phyloP scores from a whole-genome alignment of 768 basidiomycete species.

The Chalciporus sphaerocephalus region DNA sequence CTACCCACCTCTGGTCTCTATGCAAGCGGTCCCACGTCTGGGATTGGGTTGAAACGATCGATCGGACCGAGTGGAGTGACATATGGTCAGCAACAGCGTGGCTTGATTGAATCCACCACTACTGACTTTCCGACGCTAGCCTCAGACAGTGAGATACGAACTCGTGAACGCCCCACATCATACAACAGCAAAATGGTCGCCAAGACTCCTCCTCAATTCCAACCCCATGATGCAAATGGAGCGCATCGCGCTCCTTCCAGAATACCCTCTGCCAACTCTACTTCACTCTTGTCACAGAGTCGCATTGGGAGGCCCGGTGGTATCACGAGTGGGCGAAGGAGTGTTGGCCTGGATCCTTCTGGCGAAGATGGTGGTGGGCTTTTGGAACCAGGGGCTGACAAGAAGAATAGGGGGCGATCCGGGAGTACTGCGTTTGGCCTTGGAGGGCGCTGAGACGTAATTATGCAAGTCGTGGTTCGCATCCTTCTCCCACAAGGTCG shows the following conservation, averaged over 20 bases:
- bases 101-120: conserved; percentile 53
- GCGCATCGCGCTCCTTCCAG: conserved; percentile 45
- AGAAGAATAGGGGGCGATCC: conserved; percentile 24
- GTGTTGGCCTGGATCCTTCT: conserved; percentile 31
- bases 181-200: conserved; percentile 21
- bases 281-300: conserved; percentile 36
- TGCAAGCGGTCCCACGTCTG: conserved; percentile 32
- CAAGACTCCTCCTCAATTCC: conserved; percentile 42
- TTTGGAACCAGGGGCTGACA: conserved; percentile 16
- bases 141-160: conserved; percentile 24
- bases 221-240: conserved; percentile 40
- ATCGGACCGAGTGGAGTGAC: conserved; percentile 43
- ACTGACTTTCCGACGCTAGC: conserved; percentile 25
- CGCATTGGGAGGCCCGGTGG: conserved; percentile 44
- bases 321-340: conserved; percentile 42
- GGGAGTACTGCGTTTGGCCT: conserved; percentile 24
- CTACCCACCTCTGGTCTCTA: conserved; percentile 54
- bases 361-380: conserved; percentile 16
- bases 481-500: conserved; percentile 6
- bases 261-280: conserved; percentile 33
- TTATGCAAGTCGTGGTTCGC: conserved; percentile 14
- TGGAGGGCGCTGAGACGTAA: conserved; percentile 21
- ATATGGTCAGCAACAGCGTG: conserved; percentile 49
- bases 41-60: conserved; percentile 56
- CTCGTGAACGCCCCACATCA: conserved; percentile 27